Evolutionary conservation across 441 rosid species (phyloP), one percentile per base, ranked within the genome.

Genomic region (Jatropha podagrica): DNA sequence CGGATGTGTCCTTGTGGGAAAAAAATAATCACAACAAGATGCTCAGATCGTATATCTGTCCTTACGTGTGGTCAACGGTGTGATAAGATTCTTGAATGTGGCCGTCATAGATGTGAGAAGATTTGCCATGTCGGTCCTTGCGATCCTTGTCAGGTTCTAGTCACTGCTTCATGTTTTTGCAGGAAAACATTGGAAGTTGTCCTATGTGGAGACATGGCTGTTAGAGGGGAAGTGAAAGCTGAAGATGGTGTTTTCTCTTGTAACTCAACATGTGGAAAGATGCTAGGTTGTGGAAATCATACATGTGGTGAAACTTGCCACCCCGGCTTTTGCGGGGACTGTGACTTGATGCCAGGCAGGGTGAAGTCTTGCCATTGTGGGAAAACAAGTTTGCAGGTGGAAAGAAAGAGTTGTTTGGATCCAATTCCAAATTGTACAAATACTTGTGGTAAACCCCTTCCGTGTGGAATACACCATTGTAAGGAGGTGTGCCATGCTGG

Each of bases 1-100:
- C 83, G 86, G 42, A 65, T 79, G 61, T 96, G 99, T 72, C 98
- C 98, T 72, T 96, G 98, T 83, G 97, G 97, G 75, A 96, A 94
- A 85, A 89, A 93, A 82, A 80, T 79, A 68, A 81, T 91, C 77
- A 87, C 97, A 23, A 91, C 92, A n/a, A 87, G 98, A 85, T 96
- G 99, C 81, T 89, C 93, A 4, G 99, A 96, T 79, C 86, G 93
- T 63, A 90, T 76, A 74, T 86, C 97, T 55, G 90, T 88, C 68
- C 85, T 88, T 69, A 86, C 94, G 40, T 95, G 99, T 78, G 98
- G 98, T 46, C 89, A 90, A 76, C 82, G n/a, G 23, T 95, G 99
- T 58, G 83, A 86, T 77, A 97, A 87, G 87, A 90, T 86, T 83
- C 97, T 94, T 71, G 87, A 79, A 20, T 97, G 99, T 41, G 74